These are phyloP conservation scores for Plectosphaerella cucumerina DNA, from an alignment of 2,329 filamentous ascomycete species.

Conservation along the genomic window DNA sequence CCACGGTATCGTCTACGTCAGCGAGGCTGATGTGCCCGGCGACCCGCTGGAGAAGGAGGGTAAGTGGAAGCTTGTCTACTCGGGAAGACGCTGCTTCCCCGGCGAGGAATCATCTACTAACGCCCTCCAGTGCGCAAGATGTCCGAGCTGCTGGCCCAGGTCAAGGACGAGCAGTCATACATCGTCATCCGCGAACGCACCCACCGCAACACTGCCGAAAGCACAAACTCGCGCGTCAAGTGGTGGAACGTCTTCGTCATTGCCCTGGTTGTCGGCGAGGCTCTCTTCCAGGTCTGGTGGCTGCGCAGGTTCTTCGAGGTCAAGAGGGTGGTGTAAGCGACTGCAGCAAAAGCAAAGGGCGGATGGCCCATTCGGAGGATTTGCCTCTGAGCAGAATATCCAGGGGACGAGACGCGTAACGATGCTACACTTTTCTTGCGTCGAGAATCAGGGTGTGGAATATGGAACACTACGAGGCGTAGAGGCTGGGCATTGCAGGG, in stretches of 20 bases:
- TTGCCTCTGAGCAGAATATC: too few relatives aligned
- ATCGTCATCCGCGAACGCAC: slow-evolving; percentile 93
- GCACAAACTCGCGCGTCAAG: slow-evolving; percentile 95
- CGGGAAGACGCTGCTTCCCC: too few relatives aligned
- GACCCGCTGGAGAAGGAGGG: slow-evolving; percentile 91
- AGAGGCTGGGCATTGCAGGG: too few relatives aligned
- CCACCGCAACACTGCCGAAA: slow-evolving; percentile 97
- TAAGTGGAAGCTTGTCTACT: slow-evolving; percentile 38
- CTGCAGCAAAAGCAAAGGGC: background rate
- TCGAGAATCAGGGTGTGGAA: too few relatives aligned
- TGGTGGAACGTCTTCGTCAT: slow-evolving; percentile 99
- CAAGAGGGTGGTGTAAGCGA: slow-evolving; percentile 58
- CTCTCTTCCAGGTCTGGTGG: slow-evolving; percentile 99
- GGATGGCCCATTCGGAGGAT: too few relatives aligned
- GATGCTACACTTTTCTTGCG: too few relatives aligned
- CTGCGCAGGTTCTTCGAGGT: slow-evolving; percentile 96
- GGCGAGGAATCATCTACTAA: background rate
- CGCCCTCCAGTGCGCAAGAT: slow-evolving; percentile 65
- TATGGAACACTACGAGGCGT: too few relatives aligned
- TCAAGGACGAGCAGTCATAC: slow-evolving; percentile 97
- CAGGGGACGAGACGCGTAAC: too few relatives aligned
- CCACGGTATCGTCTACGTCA: slow-evolving; percentile 96
- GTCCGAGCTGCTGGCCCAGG: slow-evolving; percentile 80
- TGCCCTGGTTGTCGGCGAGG: slow-evolving; percentile 81
- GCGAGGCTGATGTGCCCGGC: slow-evolving; percentile 75